Conservation (phyloP, 805 yeast species). For the Ogataea ganodermae region DNA sequence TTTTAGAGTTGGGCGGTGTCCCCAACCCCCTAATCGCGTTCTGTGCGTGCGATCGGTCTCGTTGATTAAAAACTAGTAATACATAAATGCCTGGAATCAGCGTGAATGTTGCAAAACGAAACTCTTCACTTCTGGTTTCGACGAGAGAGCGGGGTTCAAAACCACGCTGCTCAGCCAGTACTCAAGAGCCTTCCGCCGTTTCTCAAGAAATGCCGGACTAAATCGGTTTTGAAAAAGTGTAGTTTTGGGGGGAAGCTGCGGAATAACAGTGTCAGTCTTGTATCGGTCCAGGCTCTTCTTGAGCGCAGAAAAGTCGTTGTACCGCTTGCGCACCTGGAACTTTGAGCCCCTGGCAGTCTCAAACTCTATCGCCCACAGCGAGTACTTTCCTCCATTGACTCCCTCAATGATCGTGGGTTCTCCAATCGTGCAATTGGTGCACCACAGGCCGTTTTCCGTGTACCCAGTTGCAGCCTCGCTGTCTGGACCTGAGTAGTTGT, state of each 20-base stretch:
- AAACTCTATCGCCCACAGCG: conserved; percentile 33
- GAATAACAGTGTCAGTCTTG: conserved; percentile 43
- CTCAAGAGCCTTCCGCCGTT: conserved; percentile 57
- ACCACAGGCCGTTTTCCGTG: conserved; percentile 28
- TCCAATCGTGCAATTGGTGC: conserved; percentile 32
- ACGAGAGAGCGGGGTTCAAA: conserved; percentile 48
- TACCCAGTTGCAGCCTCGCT: conserved; percentile 6
- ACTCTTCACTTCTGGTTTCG: conserved; percentile 39
- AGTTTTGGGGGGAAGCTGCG: conserved; percentile 54
- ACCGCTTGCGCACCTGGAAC: conserved; percentile 57
- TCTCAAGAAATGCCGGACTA: conserved; percentile 47
- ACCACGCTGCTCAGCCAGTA: conserved; percentile 58
- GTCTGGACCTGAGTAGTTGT: conserved; percentile 27
- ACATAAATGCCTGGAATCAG: neutral
- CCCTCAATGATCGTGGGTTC: conserved; percentile 36
- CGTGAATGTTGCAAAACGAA: conserved; percentile 35
- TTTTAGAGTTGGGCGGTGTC: no score
- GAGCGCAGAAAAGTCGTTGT: conserved; percentile 60
- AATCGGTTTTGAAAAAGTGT: conserved; percentile 29
- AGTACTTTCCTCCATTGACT: conserved; percentile 29
- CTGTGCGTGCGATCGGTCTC: no score
- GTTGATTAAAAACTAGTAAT: neutral
- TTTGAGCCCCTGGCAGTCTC: conserved; percentile 36
- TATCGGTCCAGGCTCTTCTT: conserved; percentile 42
- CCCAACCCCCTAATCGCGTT: no score